A percentile compares a stretch with the other conserved stretches of the same genome.
These are phyloP conservation scores for Mytilinidion resinicola DNA, from an alignment of 495 filamentous ascomycete species.

Conservation along the genomic window DNA sequence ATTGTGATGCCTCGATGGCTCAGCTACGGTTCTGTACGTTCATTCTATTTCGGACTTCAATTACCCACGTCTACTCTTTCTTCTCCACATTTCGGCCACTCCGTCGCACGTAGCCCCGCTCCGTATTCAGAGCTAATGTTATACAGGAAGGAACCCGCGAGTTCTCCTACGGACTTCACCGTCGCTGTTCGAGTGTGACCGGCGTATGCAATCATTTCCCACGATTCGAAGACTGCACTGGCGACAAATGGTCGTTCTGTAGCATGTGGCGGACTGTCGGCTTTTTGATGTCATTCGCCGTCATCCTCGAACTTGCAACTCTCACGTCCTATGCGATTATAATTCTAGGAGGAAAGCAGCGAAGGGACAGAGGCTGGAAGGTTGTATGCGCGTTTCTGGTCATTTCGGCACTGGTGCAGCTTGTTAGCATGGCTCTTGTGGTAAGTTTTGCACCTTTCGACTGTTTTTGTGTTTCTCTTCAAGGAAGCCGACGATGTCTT, in stretches of 20 bases:
- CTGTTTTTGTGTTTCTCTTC: not conserved
- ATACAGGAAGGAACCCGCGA: slow-evolving; percentile 24
- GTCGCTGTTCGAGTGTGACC: slow-evolving; percentile 61
- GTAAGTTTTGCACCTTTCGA: slow-evolving; percentile 47
- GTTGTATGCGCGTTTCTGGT: slow-evolving; percentile 58
- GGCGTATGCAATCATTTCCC: slow-evolving; percentile 55
- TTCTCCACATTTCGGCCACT: slow-evolving; percentile 20
- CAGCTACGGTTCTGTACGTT: slow-evolving; percentile 58
- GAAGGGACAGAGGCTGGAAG: slow-evolving; percentile 73
- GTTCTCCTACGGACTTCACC: slow-evolving; percentile 73
- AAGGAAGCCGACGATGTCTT: slow-evolving; percentile 1
- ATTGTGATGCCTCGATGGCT: slow-evolving; percentile 78
- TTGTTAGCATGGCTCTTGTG: slow-evolving; percentile 67
- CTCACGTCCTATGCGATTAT: slow-evolving; percentile 70
- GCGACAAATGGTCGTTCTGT: slow-evolving; percentile 71
- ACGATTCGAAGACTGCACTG: slow-evolving; percentile 59
- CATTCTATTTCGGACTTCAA: not conserved
- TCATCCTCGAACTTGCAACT: slow-evolving; percentile 67
- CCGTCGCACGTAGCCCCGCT: slow-evolving; percentile 43
- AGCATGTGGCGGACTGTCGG: slow-evolving; percentile 83
- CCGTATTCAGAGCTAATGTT: slow-evolving; percentile 22
- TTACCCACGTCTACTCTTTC: not conserved
- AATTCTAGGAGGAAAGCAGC: slow-evolving; percentile 66
- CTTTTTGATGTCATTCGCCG: slow-evolving; percentile 76
- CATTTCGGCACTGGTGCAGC: slow-evolving; percentile 56